Evolutionary conservation across 2,329 filamentous ascomycete genomes (phyloP).

Genomic region (Xylariaceae sp.): DNA sequence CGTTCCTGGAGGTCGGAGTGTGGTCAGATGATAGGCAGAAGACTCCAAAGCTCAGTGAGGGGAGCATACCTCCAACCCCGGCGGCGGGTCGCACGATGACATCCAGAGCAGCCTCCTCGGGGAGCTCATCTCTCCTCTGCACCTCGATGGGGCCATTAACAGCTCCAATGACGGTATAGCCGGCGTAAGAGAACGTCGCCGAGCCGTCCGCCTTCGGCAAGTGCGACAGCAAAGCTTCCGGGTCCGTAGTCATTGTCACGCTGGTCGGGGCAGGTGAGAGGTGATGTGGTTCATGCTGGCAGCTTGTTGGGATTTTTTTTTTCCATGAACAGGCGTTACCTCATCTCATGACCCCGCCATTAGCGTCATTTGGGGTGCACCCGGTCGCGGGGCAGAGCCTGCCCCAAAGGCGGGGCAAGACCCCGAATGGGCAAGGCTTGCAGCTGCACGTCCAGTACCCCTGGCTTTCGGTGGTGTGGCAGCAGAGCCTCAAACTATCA

Average conservation of each 20-base stretch:
- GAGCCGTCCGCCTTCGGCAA: constrained; percentile 73
- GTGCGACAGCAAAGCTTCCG: constrained; percentile 46
- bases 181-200: constrained; percentile 64
- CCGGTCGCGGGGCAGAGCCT: too few relatives aligned
- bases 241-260: constrained; percentile 37
- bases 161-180: constrained; percentile 74
- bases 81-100: constrained; percentile 81
- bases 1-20: constrained; percentile 40
- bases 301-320: not conserved
- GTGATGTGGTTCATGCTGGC: constrained; percentile 5
- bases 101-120: constrained; percentile 85
- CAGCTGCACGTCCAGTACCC: too few relatives aligned
- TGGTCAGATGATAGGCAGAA: constrained; percentile 5
- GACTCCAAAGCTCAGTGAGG: too few relatives aligned
- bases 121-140: constrained; percentile 77
- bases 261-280: not conserved
- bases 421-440: too few relatives aligned
- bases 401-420: too few relatives aligned
- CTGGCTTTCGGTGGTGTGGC: too few relatives aligned
- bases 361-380: not conserved
- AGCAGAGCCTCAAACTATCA: too few relatives aligned
- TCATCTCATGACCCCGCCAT: constrained; percentile 8
- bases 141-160: constrained; percentile 94
- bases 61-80: constrained; percentile 65
- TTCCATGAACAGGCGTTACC: too few relatives aligned